Evolutionary conservation across 305 asterid genomes (phyloP).

Genomic region (Fraxinus velutina): DNA sequence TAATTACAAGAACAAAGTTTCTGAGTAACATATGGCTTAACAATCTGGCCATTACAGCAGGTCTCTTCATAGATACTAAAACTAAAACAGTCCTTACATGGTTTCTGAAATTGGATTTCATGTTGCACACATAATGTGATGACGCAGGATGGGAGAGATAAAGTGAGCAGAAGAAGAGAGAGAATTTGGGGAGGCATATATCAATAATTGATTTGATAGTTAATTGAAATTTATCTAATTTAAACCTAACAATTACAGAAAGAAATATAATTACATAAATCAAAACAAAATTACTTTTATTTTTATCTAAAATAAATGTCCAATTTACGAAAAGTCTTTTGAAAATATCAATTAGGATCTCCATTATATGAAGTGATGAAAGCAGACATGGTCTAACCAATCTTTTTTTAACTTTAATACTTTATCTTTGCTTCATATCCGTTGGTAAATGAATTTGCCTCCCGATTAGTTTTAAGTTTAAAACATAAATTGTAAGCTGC

Average conservation of each 20-base stretch:
- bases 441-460: not conserved
- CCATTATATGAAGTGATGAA: not conserved
- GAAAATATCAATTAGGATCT: not conserved
- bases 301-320: not conserved
- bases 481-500: not conserved
- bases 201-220: not conserved
- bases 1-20: slow-evolving; percentile 6
- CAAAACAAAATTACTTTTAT: not conserved
- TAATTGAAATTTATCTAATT: not conserved
- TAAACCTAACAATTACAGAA: not conserved
- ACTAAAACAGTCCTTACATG: not conserved
- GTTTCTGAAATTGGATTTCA: slow-evolving; percentile 15
- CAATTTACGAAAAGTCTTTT: not conserved
- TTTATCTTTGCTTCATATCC: not conserved
- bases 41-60: not conserved
- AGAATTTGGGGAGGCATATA: not conserved
- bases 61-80: not conserved
- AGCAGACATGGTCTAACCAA: not conserved
- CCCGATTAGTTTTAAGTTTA: not conserved
- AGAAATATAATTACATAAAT: not conserved
- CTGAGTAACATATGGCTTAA: slow-evolving; percentile 8
- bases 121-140: not conserved
- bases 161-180: not conserved
- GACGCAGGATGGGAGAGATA: not conserved
- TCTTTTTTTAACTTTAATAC: not conserved